Evolutionary conservation across 106 monocot genomes (phyloP).

Genomic region (Alisma plantagoaquatica): DNA sequence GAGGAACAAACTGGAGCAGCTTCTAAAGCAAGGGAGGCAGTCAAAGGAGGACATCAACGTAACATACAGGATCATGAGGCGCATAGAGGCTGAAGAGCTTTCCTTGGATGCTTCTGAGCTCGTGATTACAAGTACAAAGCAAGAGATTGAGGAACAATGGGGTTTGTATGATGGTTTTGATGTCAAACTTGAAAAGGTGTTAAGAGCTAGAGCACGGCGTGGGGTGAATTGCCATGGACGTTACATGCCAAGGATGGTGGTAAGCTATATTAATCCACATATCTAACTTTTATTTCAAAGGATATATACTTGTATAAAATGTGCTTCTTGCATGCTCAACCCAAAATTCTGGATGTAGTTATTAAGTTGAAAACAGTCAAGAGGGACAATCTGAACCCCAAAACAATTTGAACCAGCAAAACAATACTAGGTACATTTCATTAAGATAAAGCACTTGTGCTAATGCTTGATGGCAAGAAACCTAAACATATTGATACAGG

Average conservation of each 20-base stretch:
- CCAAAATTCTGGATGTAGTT: no score
- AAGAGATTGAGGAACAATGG: constrained; percentile 99
- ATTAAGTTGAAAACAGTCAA: no score
- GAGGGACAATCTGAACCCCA: no score
- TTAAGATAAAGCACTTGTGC: no score
- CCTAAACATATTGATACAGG: no score
- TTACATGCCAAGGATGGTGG: constrained; percentile 94
- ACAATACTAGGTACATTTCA: no score
- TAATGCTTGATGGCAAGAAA: no score
- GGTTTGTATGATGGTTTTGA: constrained; percentile 96
- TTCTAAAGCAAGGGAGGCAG: constrained; percentile 79
- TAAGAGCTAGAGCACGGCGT: constrained; percentile 51
- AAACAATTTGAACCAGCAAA: no score
- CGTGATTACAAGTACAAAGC: constrained; percentile 86
- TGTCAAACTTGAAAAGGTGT: constrained; percentile 82
- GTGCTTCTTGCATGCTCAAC: background rate
- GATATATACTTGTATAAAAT: background rate
- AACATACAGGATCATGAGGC: constrained; percentile 92
- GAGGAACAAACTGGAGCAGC: constrained; percentile 85
- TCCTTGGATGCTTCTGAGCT: constrained; percentile 85
- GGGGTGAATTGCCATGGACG: constrained; percentile 82
- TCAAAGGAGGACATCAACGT: constrained; percentile 91
- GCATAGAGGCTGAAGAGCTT: constrained; percentile 88
- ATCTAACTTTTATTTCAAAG: no score
- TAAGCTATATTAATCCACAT: no score